phyloP scores from a whole-genome alignment of 805 yeast genomes.

The Yamadazyma philogaea region DNA sequence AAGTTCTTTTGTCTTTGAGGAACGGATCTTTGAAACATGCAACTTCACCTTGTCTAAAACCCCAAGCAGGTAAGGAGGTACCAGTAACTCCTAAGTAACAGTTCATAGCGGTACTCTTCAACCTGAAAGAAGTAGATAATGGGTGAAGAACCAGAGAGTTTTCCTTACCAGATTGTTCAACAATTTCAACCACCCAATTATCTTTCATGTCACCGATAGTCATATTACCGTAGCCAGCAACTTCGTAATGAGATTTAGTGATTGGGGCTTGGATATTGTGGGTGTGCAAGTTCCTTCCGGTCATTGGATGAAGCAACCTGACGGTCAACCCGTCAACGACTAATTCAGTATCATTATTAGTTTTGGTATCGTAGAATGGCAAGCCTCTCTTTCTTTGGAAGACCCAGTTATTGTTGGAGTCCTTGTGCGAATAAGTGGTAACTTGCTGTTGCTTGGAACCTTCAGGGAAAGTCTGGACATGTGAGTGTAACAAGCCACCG shows the following conservation, averaged over 20 bases:
- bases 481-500: conserved; percentile 47
- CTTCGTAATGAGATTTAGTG: conserved; percentile 53
- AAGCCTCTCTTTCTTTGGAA: conserved; percentile 48
- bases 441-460: conserved; percentile 49
- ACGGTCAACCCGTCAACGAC: conserved; percentile 59
- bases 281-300: conserved; percentile 68
- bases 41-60: conserved; percentile 96
- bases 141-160: conserved; percentile 64
- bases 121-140: conserved; percentile 76
- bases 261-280: conserved; percentile 67
- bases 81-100: conserved; percentile 90
- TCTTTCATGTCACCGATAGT: conserved; percentile 68
- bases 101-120: conserved; percentile 62
- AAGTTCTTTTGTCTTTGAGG: conserved; percentile 73
- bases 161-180: conserved; percentile 55
- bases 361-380: conserved; percentile 30
- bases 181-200: conserved; percentile 73
- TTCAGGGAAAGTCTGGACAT: conserved; percentile 44
- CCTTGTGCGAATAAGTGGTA: conserved; percentile 46
- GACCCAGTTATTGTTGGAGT: conserved; percentile 43
- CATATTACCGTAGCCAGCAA: conserved; percentile 68
- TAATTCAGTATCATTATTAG: conserved; percentile 31
- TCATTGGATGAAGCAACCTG: conserved; percentile 59
- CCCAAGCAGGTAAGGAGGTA: conserved; percentile 86
- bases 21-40: conserved; percentile 70